Evolutionary conservation across 1,284 basidiomycete genomes (phyloP).

Genomic region (Jaminaea rosea): DNA sequence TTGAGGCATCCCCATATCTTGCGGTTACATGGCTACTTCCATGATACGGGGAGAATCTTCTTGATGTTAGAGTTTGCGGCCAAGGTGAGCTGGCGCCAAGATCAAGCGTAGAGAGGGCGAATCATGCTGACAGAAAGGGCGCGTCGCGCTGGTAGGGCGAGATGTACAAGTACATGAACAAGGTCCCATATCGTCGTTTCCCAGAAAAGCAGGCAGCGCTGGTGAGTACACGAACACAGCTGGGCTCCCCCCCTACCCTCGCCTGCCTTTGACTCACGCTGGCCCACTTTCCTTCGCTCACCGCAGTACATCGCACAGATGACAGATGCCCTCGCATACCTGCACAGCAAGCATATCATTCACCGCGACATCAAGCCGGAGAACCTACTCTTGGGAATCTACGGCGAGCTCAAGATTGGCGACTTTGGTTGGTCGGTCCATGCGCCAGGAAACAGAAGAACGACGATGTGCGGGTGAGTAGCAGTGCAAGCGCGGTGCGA

Average conservation of each 20-base stretch:
- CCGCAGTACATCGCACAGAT: conserved; percentile 87
- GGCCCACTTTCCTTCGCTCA: neutral
- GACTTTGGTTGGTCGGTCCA: conserved; percentile 99
- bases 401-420: conserved; percentile 94
- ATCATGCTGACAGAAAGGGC: too few species aligned
- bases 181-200: conserved; percentile 61
- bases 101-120: too few species aligned
- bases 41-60: conserved; percentile 95
- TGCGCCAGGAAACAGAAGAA: conserved; percentile 78
- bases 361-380: conserved; percentile 99
- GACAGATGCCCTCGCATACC: conserved; percentile 87
- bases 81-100: too few species aligned
- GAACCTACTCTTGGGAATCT: conserved; percentile 85
- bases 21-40: conserved; percentile 90
- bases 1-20: conserved; percentile 88
- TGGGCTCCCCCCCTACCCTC: neutral
- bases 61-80: conserved; percentile 94
- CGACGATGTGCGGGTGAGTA: conserved; percentile 89
- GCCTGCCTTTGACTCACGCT: neutral
- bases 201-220: conserved; percentile 71
- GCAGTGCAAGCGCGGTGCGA: too few species aligned
- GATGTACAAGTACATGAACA: conserved; percentile 86
- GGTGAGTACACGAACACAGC: too few species aligned
- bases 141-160: too few species aligned
- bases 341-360: conserved; percentile 93